Conservation (phyloP, 176 grass and related monocot genomes). For the Triticum aestivum region DNA sequence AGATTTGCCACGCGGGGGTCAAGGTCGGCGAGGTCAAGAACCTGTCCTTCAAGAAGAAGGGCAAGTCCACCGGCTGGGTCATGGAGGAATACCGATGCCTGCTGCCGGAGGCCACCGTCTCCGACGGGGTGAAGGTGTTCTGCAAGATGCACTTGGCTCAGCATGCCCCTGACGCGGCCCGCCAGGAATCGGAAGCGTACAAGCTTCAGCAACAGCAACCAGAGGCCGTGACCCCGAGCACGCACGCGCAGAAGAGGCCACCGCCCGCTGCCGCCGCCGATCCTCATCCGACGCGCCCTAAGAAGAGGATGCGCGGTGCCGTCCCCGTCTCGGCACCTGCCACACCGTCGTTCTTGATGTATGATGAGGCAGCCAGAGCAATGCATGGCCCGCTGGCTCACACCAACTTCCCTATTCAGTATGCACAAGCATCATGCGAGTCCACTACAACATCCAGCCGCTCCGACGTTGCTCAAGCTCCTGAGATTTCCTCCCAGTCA, state of each 20-base stretch:
- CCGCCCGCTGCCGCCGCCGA: neutral
- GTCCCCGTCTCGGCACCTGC: neutral
- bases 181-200: neutral
- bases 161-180: neutral
- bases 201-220: neutral
- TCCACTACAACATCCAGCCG: constrained; percentile 40
- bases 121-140: neutral
- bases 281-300: neutral
- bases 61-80: neutral
- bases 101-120: neutral
- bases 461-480: neutral
- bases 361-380: too few relatives aligned
- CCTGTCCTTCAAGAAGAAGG: too few relatives aligned
- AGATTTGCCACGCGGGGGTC: too few relatives aligned
- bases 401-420: constrained; percentile 46
- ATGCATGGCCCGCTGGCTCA: constrained; percentile 20
- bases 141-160: constrained; percentile 28
- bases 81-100: constrained; percentile 6
- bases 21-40: too few relatives aligned
- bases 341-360: too few relatives aligned
- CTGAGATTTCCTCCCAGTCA: too few relatives aligned
- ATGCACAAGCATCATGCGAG: constrained; percentile 23
- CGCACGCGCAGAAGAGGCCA: neutral
- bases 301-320: neutral
- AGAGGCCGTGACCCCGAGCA: neutral